These are phyloP conservation scores for Ceratobasidium sp. DNA, from an alignment of 1,284 basidiomycete species.

Conservation along the genomic window DNA sequence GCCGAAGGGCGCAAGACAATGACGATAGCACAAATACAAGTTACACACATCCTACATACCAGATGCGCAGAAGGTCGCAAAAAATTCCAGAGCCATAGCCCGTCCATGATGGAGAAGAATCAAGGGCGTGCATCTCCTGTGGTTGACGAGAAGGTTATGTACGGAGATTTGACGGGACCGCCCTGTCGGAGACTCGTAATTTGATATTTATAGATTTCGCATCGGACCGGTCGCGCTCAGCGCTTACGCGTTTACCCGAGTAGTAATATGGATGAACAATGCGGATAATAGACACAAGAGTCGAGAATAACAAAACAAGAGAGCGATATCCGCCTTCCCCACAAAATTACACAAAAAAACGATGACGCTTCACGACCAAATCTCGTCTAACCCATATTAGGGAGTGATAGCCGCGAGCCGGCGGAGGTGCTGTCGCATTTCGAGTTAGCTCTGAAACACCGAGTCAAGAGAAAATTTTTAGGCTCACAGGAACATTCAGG, in stretches of 20 bases:
- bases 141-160: slow-evolving; percentile 23
- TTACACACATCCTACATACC: slow-evolving; percentile 50
- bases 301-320: slow-evolving; percentile 43
- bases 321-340: slow-evolving; percentile 37
- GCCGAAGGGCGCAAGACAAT: slow-evolving; percentile 64
- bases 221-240: slow-evolving; percentile 2
- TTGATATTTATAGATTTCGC: slow-evolving; percentile 18
- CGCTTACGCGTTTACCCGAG: slow-evolving; percentile 6
- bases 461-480: neutral
- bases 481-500: slow-evolving; percentile 75
- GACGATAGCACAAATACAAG: slow-evolving; percentile 62
- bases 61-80: slow-evolving; percentile 30
- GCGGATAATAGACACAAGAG: slow-evolving; percentile 44
- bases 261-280: slow-evolving; percentile 27
- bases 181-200: slow-evolving; percentile 14
- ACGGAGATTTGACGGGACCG: slow-evolving; percentile 4
- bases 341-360: slow-evolving; percentile 41
- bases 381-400: slow-evolving; percentile 12
- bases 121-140: neutral
- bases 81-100: slow-evolving; percentile 23
- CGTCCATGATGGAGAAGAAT: slow-evolving; percentile 31
- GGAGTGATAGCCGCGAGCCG: slow-evolving; percentile 37
- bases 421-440: slow-evolving; percentile 38
- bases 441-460: slow-evolving; percentile 4
- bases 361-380: slow-evolving; percentile 5